phyloP scores from a whole-genome alignment of 1,139 yeast species.

The Suhomyces atakaporum region DNA sequence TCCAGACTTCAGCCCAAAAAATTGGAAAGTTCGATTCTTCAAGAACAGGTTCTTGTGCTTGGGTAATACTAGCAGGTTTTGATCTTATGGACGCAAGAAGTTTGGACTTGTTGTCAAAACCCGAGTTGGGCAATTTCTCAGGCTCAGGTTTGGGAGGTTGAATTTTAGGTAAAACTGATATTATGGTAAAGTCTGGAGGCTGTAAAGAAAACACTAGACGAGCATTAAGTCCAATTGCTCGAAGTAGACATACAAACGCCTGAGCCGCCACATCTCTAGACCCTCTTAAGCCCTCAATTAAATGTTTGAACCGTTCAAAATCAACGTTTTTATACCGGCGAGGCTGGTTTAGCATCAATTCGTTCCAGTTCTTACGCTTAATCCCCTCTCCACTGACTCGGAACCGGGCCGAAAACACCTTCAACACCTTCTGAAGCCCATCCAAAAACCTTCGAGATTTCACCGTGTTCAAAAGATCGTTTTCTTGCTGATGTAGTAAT shows the following conservation, averaged over 20 bases:
- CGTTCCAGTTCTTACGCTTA: conserved; percentile 65
- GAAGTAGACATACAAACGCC: conserved; percentile 76
- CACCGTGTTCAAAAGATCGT: conserved; percentile 23
- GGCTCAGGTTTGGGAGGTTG: conserved; percentile 2
- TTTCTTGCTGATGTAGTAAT: conserved; percentile 48
- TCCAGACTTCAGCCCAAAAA: conserved; percentile 96
- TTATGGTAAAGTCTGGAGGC: conserved; percentile 76
- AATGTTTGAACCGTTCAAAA: conserved; percentile 39
- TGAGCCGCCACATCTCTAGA: conserved; percentile 82
- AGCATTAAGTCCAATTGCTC: conserved; percentile 72
- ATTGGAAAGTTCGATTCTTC: conserved; percentile 58
- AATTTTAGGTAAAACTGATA: conserved; percentile 23
- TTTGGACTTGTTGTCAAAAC: conserved; percentile 8
- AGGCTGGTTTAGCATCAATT: conserved; percentile 27
- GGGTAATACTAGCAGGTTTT: conserved; percentile 6
- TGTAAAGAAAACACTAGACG: conserved; percentile 82
- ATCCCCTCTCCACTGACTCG: conserved; percentile 47
- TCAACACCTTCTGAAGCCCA: conserved; percentile 66
- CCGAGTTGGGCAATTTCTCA: conserved; percentile 1
- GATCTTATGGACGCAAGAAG: conserved; percentile 14
- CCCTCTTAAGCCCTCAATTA: conserved; percentile 56
- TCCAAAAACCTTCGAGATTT: conserved; percentile 75
- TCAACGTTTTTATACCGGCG: conserved; percentile 27
- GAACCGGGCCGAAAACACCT: conserved; percentile 62
- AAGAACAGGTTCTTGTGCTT: conserved; percentile 10